Evolutionary conservation across 2,329 filamentous ascomycete genomes (phyloP), one percentile per base, ranked within the genome.

Genomic region (Ophiostoma tasmaniense): DNA sequence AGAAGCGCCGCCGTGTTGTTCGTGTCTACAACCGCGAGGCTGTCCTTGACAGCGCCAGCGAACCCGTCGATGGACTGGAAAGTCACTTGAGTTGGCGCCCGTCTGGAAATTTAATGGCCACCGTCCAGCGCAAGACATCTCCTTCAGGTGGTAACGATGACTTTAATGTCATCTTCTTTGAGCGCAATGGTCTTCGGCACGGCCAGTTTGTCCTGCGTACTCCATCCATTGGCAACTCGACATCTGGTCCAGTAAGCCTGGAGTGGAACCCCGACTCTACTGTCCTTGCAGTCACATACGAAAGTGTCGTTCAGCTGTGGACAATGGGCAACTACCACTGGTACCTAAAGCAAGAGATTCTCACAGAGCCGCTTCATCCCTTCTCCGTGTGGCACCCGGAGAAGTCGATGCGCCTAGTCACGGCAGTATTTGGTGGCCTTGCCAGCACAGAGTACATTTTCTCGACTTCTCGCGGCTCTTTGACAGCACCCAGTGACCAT

Each of bases 261-360:
- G 84, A 86, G 65, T 99, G 95, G 95, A 99, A 97, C 76, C 84
- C 87, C 4, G 94, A 99, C 76, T 99, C 95, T 0, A 94, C 89
- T 1, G 92, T 97, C 0, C 83, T 99, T 64, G 93, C 94, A 6
- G 89, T 97, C n/a, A 83, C 86, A 1, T 87, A 93, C 73, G 81
- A 82, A 39, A 86, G 93, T 72, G 85, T 87, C 69, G 81, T 95
- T n/a, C 95, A 99, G 76, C 81, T 99, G 1, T 99, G 95, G 95
- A 97, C 93, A 0, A 97, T 90, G 84, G 91, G 92, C 25, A 99
- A 99, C 77, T 99, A 99, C 74, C 92, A 98, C 76, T 99, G 95
- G 86, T 98, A 98, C 77, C 83, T 99, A 20, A 99, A 99, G 80
- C 93, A 97, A 77, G 93, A 97, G 76, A 83, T 97, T 7, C 79